Evolutionary conservation across 1,284 basidiomycete species (phyloP), one percentile per base, ranked within the genome.

Genomic region (Cutaneotrichosporon sp.): DNA sequence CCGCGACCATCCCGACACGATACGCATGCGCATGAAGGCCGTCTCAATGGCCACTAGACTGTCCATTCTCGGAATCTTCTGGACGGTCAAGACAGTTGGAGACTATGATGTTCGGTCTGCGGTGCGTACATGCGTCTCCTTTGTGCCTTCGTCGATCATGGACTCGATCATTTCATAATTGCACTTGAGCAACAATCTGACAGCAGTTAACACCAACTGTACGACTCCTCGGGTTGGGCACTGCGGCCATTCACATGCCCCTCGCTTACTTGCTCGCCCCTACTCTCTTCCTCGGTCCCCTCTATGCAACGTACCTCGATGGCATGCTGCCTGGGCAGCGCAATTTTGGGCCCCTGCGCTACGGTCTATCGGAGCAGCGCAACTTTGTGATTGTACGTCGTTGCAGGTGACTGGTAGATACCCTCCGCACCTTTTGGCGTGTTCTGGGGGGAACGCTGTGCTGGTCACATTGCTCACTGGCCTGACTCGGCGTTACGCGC

Each of bases 201-300:
- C 26, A 17, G 9, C 45, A 67, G 55, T 10, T 65, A 16, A n/a
- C 17, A 0, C 56, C 63, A 11, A 67, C 74, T 1, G 35, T 66
- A 11, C 22, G 34, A 7, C 60, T 75, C 5, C 56, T 70, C 7
- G 71, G 71, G 3, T 49, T 72, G 35, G 61, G 57, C 4, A 60
- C 57, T 10, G 47, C 45, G 45, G 49, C 31, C 22, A 46, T 17
- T 20, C 52, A 29, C 31, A 61, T 47, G 44, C 54, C 57, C 34
- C 60, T 78, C 3, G 79, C 88, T 0, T 84, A 84, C 61, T 68
- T 88, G 10, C 77, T 96, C 26, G 85, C 87, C 0, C 87, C 88
- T 0, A 60, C 83, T 22, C 79, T 97, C n/a, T 94, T 88, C 69
- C 69, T 84, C 4, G 94, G 94, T 0, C 90, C 92, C 0, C 74